These are phyloP conservation scores for Amaranthus tricolor DNA, from an alignment of 179 eudicot genomes.

Conservation along the genomic window DNA sequence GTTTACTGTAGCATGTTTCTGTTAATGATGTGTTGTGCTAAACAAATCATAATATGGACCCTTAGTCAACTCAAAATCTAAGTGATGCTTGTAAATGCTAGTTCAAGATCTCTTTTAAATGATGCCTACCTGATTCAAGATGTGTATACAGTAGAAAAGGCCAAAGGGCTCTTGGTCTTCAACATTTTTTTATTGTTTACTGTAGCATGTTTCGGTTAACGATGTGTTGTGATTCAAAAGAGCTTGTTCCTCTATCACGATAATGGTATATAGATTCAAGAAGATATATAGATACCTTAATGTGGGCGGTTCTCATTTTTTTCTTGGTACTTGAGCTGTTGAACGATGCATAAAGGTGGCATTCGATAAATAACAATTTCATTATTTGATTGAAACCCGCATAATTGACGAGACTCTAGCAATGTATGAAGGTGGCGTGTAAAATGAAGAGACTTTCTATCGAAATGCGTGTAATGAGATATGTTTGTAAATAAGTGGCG, in stretches of 20 bases:
- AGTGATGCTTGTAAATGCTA: neutral
- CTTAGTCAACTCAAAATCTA: neutral
- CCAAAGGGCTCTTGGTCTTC: neutral
- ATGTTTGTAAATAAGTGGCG: neutral
- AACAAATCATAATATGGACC: neutral
- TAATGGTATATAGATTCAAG: neutral
- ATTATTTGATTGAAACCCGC: neutral
- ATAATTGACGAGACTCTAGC: neutral
- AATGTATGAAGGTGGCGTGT: neutral
- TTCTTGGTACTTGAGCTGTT: neutral
- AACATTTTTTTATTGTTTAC: neutral
- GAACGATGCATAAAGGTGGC: neutral
- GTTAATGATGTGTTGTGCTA: neutral
- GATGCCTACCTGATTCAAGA: neutral
- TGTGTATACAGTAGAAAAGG: neutral
- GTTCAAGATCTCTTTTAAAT: neutral
- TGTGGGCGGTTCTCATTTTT: neutral
- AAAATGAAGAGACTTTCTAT: neutral
- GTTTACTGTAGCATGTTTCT: neutral
- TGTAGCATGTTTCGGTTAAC: neutral
- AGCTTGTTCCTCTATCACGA: conserved; percentile 1
- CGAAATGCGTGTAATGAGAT: neutral
- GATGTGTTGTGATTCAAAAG: neutral
- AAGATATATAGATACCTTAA: neutral
- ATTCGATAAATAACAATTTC: neutral